Conservation (phyloP, 495 filamentous ascomycete species). For the Parathielavia appendiculata region DNA sequence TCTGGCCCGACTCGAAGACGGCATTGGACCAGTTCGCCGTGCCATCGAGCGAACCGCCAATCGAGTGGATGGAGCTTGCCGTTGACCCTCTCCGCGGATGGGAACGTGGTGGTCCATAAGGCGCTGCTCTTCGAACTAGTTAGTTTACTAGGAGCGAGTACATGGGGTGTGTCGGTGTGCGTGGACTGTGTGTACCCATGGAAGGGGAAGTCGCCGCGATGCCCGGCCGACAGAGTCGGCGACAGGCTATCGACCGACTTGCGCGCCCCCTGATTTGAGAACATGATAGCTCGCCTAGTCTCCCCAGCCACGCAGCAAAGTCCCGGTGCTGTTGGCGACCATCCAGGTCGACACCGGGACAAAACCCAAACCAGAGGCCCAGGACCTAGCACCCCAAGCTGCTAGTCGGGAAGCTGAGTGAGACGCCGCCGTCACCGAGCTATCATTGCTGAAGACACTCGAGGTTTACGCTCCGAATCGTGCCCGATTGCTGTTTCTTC, state of each 20-base stretch:
- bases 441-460: slow-evolving; percentile 27
- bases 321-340: slow-evolving; percentile 11
- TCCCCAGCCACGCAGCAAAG: slow-evolving; percentile 27
- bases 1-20: slow-evolving; percentile 71
- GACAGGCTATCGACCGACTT: slow-evolving; percentile 67
- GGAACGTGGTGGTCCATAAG: slow-evolving; percentile 25
- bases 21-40: slow-evolving; percentile 49
- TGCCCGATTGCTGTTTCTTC: neutral
- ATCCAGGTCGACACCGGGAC: slow-evolving; percentile 24
- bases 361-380: neutral
- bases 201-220: slow-evolving; percentile 56
- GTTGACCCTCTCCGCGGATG: slow-evolving; percentile 65
- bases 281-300: slow-evolving; percentile 49
- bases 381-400: neutral
- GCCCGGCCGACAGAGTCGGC: slow-evolving; percentile 45
- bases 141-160: slow-evolving; percentile 19
- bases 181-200: slow-evolving; percentile 36
- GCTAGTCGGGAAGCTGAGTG: neutral
- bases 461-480: slow-evolving; percentile 1
- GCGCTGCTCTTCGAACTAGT: slow-evolving; percentile 26
- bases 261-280: slow-evolving; percentile 55
- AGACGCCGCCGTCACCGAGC: slow-evolving; percentile 26
- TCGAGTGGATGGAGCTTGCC: slow-evolving; percentile 80
- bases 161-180: slow-evolving; percentile 7
- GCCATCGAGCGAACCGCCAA: slow-evolving; percentile 69